phyloP scores from a whole-genome alignment of 805 yeast genomes.

The Candida koratica region DNA sequence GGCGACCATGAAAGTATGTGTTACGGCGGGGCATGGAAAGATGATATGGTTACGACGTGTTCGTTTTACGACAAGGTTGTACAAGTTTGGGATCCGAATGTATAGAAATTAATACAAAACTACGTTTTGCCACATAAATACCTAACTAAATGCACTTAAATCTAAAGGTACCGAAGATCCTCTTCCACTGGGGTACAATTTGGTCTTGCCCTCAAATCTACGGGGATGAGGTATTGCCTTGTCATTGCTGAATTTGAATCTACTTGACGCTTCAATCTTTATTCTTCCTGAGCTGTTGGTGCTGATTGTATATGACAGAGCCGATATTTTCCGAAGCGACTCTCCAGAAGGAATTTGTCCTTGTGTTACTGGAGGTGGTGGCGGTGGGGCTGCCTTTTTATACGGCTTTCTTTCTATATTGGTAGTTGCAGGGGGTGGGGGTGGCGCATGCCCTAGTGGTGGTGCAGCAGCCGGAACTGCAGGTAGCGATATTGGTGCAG shows the following conservation, averaged over 20 bases:
- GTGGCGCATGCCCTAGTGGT: conserved; percentile 11
- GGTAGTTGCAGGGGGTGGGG: conserved; percentile 20
- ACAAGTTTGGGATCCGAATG: conserved; percentile 58
- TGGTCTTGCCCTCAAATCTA: conserved; percentile 53
- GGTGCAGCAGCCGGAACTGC: conserved; percentile 19
- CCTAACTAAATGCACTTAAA: conserved; percentile 32
- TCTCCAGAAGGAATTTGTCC: conserved; percentile 46
- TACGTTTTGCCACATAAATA: conserved; percentile 1
- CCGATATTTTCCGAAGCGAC: conserved; percentile 56
- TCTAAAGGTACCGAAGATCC: conserved; percentile 89
- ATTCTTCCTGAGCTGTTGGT: conserved; percentile 22
- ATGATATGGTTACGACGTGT: conserved; percentile 61
- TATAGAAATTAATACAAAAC: neutral
- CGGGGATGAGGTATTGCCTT: conserved; percentile 85
- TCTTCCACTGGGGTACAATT: conserved; percentile 91
- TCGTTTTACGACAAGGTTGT: conserved; percentile 86
- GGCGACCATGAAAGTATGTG: conserved; percentile 87
- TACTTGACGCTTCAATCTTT: conserved; percentile 56
- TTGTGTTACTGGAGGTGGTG: conserved; percentile 36
- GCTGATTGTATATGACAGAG: conserved; percentile 59
- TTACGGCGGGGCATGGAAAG: conserved; percentile 90
- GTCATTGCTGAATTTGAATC: conserved; percentile 67
- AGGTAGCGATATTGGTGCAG: conserved; percentile 11
- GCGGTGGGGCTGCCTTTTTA: conserved; percentile 35
- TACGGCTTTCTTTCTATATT: conserved; percentile 13